Evolutionary conservation across 495 filamentous ascomycete genomes (phyloP).

Genomic region (Aspergillus heteromorphus): DNA sequence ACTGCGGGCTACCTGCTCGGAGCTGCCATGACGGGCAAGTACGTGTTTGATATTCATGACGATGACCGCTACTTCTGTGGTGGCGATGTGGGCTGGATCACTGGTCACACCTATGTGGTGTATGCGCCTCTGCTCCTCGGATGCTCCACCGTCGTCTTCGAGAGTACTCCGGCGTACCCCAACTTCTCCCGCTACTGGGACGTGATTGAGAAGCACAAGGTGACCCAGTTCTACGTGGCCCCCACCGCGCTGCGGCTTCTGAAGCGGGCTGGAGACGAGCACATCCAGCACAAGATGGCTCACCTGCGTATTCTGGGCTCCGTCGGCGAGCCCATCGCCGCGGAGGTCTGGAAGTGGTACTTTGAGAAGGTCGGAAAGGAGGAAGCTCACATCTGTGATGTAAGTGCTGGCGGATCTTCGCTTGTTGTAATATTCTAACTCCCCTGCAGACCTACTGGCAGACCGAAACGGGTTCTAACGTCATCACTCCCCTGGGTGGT

Average conservation of each 20-base stretch:
- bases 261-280: conserved; percentile 90
- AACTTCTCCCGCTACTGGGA: conserved; percentile 99
- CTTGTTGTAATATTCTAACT: too few species aligned
- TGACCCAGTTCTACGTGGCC: conserved; percentile 98
- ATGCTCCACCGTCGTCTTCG: conserved; percentile 95
- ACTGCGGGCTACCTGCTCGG: conserved; percentile 92
- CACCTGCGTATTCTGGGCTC: conserved; percentile 85
- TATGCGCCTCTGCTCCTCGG: conserved; percentile 92
- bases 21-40: conserved; percentile 90
- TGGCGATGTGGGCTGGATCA: conserved; percentile 99
- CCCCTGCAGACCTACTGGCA: conserved; percentile 91
- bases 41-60: conserved; percentile 97
- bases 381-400: conserved; percentile 89
- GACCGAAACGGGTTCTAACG: conserved; percentile 96
- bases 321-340: conserved; percentile 97
- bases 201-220: conserved; percentile 87
- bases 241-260: conserved; percentile 88
- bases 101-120: conserved; percentile 98
- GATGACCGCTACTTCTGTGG: conserved; percentile 93
- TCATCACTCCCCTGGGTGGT: conserved; percentile 56
- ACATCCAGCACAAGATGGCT: conserved; percentile 85
- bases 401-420: too few species aligned
- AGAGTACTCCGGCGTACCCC: conserved; percentile 96
- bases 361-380: conserved; percentile 92
- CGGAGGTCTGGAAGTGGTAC: conserved; percentile 99